Conservation (phyloP, 192 early-diverging fungal species). For the Backusella sp. region DNA sequence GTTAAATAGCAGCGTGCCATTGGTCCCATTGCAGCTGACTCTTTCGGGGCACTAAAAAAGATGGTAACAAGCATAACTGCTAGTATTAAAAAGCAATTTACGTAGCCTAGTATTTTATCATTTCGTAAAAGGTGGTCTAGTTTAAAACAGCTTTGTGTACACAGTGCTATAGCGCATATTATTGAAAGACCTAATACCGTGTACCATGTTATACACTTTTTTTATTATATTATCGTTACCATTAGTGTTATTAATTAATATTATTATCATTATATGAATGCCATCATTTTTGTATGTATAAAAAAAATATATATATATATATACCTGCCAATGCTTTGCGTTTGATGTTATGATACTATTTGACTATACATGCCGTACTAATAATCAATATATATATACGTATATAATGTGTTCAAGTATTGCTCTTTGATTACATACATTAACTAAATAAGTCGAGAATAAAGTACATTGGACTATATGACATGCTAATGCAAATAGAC, state of each 20-base stretch:
- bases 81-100: neutral
- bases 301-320: neutral
- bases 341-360: neutral
- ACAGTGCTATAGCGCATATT: neutral
- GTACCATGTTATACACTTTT: neutral
- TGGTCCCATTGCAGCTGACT: neutral
- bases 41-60: neutral
- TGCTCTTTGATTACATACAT: neutral
- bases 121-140: neutral
- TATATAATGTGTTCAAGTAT: neutral
- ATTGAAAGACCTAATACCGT: neutral
- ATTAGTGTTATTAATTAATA: no score
- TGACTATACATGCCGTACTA: neutral
- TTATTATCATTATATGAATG: neutral
- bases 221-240: neutral
- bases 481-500: neutral
- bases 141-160: neutral
- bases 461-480: neutral
- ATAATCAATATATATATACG: neutral
- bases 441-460: neutral
- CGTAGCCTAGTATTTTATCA: neutral
- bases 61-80: neutral
- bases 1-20: conserved; percentile 1
- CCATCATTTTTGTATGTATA: neutral
- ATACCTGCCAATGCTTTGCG: neutral